A percentile compares a stretch with the other conserved stretches of the same genome.
phyloP scores from a whole-genome alignment of 352 stramenopile species.

The Phytopythium litorale region DNA sequence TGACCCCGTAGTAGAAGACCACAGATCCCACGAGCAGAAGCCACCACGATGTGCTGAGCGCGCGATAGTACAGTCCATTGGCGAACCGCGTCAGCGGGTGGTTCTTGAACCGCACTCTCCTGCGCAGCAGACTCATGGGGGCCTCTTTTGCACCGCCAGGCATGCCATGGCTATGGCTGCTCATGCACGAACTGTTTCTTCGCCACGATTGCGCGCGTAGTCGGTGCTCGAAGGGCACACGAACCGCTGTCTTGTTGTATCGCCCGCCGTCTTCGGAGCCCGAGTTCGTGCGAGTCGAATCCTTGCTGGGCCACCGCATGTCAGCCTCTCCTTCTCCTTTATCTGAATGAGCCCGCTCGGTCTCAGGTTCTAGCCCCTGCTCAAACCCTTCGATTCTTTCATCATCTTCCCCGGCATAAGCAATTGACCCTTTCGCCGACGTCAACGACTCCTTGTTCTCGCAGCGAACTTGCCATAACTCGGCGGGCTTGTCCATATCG shows the following conservation, averaged over 20 bases:
- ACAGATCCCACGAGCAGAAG: constrained; percentile 34
- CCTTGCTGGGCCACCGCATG: constrained; percentile 8
- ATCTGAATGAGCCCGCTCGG: background rate
- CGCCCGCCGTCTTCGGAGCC: constrained; percentile 20
- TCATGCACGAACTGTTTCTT: background rate
- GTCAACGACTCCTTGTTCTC: background rate
- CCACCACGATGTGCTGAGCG: constrained; percentile 39
- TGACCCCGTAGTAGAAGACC: constrained; percentile 31
- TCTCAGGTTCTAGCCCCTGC: background rate
- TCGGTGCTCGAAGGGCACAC: background rate
- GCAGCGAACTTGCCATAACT: background rate
- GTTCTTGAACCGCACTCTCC: constrained; percentile 39
- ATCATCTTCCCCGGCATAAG: background rate
- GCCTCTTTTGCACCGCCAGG: constrained; percentile 12
- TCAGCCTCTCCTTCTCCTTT: constrained; percentile 1
- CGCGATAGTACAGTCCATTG: constrained; percentile 50
- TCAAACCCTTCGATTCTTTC: background rate
- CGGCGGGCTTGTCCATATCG: background rate
- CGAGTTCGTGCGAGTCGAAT: constrained; percentile 23
- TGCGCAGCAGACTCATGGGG: constrained; percentile 37
- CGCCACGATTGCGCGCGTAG: background rate
- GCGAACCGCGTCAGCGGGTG: constrained; percentile 31
- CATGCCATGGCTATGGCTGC: constrained; percentile 16
- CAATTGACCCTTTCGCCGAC: background rate
- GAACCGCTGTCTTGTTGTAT: background rate